Evolutionary conservation across 2,329 filamentous ascomycete genomes (phyloP).

Genomic region (Fusarium denticulatum): DNA sequence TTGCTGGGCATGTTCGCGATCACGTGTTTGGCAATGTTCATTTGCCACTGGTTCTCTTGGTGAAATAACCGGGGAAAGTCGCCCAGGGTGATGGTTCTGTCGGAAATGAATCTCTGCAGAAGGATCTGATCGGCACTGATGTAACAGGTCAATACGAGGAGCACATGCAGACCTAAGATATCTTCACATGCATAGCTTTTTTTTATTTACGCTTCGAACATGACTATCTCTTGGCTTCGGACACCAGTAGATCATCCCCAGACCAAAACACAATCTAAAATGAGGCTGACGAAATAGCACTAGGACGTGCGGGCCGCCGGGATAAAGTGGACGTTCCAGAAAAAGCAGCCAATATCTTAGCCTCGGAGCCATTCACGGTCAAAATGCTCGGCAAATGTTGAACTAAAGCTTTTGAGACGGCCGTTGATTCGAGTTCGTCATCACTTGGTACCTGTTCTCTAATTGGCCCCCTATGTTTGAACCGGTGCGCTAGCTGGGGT

Average conservation of each 20-base stretch:
- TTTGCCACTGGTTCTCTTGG: background rate
- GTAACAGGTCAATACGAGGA: background rate
- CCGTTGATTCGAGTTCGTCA: background rate
- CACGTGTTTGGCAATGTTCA: background rate
- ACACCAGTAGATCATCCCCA: background rate
- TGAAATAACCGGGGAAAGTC: background rate
- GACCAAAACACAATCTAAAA: background rate
- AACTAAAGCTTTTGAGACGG: background rate
- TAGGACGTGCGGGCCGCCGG: background rate
- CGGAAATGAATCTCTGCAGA: background rate
- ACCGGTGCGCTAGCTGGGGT: background rate
- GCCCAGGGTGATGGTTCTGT: background rate
- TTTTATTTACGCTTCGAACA: background rate
- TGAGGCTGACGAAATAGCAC: background rate
- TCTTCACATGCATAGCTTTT: background rate
- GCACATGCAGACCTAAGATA: background rate
- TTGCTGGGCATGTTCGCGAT: background rate
- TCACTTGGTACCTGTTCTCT: background rate
- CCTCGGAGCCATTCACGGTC: background rate
- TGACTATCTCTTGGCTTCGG: background rate
- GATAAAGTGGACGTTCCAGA: background rate
- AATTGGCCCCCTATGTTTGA: background rate
- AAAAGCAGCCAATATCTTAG: background rate
- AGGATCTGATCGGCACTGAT: background rate
- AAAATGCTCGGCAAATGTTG: background rate